Percentiles rank a stretch among this genome's conserved stretches.
These are phyloP conservation scores for Fusarium tricinctum DNA, from an alignment of 2,329 filamentous ascomycete species.

Conservation along the genomic window DNA sequence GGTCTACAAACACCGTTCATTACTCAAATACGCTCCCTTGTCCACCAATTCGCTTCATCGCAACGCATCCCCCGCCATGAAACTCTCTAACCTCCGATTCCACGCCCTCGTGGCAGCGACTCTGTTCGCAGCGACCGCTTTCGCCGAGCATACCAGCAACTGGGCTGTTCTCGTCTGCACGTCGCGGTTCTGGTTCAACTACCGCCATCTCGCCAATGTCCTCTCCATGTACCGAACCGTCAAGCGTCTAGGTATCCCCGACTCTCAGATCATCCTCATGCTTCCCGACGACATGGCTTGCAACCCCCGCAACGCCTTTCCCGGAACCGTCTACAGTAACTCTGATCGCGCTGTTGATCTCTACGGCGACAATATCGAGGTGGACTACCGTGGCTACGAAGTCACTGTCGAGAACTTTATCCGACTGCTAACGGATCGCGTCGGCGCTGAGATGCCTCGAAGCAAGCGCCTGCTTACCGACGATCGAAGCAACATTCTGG, in stretches of 20 bases:
- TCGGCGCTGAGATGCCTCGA: slow-evolving; percentile 93
- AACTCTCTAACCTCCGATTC: slow-evolving; percentile 61
- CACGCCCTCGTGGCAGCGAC: slow-evolving; percentile 64
- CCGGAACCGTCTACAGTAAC: slow-evolving; percentile 98
- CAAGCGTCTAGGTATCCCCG: slow-evolving; percentile 96
- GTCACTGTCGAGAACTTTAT: slow-evolving; percentile 99
- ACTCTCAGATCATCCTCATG: slow-evolving; percentile 99
- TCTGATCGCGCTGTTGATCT: slow-evolving; percentile 94
- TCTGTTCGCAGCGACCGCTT: slow-evolving; percentile 62
- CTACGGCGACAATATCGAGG: slow-evolving; percentile 98
- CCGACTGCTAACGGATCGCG: slow-evolving; percentile 90
- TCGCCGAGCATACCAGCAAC: slow-evolving; percentile 92
- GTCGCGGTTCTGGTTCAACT: slow-evolving; percentile 99
- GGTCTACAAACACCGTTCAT: slow-evolving; percentile 31
- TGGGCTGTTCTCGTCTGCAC: slow-evolving; percentile 99
- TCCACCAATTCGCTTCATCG: slow-evolving; percentile 20
- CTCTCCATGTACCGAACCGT: slow-evolving; percentile 98
- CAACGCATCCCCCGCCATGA: slow-evolving; percentile 59
- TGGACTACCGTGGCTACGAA: slow-evolving; percentile 97
- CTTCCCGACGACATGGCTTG: slow-evolving; percentile 99
- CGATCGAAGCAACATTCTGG: slow-evolving; percentile 94
- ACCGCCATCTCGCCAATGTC: slow-evolving; percentile 97
- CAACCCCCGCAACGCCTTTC: slow-evolving; percentile 98
- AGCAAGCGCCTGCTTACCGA: slow-evolving; percentile 96
- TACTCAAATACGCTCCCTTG: slow-evolving; percentile 19